Percentiles rank a stretch among this genome's conserved stretches.
Evolutionary conservation across 495 filamentous ascomycete genomes (phyloP).

Genomic region (Penicillium herquei): DNA sequence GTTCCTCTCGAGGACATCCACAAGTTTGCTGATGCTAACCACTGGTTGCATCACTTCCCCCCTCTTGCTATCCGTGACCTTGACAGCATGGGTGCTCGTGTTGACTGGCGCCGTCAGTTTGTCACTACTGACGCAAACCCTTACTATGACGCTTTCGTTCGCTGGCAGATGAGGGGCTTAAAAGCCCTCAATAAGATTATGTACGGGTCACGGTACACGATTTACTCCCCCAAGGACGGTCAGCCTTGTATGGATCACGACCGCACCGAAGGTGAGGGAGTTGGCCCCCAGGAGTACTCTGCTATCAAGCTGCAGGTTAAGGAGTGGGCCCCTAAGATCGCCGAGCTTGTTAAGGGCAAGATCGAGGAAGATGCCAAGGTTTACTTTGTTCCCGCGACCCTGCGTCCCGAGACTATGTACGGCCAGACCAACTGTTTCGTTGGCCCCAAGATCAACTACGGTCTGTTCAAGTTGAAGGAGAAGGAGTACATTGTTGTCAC

Average conservation of each 20-base stretch:
- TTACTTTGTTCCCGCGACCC: slow-evolving; percentile 86
- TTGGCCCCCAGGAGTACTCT: slow-evolving; percentile 89
- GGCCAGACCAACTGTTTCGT: slow-evolving; percentile 97
- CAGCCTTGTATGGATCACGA: slow-evolving; percentile 99
- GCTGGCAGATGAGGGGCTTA: slow-evolving; percentile 99
- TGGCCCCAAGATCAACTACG: slow-evolving; percentile 85
- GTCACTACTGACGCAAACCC: slow-evolving; percentile 97
- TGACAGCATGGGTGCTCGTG: slow-evolving; percentile 76
- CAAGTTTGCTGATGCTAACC: slow-evolving; percentile 77
- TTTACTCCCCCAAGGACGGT: slow-evolving; percentile 95
- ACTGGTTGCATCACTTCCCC: slow-evolving; percentile 91
- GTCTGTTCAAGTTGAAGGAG: slow-evolving; percentile 79
- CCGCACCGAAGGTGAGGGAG: slow-evolving; percentile 84
- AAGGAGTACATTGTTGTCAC: slow-evolving; percentile 85
- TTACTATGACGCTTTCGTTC: slow-evolving; percentile 92
- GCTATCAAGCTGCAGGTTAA: slow-evolving; percentile 85
- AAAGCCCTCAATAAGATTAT: too few relatives aligned
- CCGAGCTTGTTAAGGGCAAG: slow-evolving; percentile 67
- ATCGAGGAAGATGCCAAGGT: slow-evolving; percentile 75
- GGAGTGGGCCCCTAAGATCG: slow-evolving; percentile 76
- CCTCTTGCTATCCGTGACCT: slow-evolving; percentile 77
- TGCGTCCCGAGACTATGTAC: slow-evolving; percentile 97
- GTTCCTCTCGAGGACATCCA: slow-evolving; percentile 86
- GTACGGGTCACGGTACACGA: slow-evolving; percentile 91
- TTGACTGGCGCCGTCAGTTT: slow-evolving; percentile 90